phyloP scores from a whole-genome alignment of 495 filamentous ascomycete species.

The Talaromyces thailandensis region DNA sequence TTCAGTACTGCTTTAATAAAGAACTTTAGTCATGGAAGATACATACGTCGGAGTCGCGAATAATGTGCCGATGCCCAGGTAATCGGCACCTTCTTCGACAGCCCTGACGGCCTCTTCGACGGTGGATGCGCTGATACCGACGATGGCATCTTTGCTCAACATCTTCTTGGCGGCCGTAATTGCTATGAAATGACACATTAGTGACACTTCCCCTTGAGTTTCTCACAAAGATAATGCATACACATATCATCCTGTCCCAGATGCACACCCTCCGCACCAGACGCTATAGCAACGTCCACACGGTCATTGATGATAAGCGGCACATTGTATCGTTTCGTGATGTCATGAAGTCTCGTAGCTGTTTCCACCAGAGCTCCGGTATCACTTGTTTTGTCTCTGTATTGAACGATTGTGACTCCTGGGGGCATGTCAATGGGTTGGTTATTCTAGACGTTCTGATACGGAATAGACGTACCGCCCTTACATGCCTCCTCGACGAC shows the following conservation, averaged over 20 bases:
- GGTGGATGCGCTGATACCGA: conserved; percentile 65
- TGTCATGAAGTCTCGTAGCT: conserved; percentile 57
- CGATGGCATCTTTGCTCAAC: conserved; percentile 61
- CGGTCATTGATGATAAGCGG: conserved; percentile 93
- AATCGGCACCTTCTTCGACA: conserved; percentile 65
- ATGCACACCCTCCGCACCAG: conserved; percentile 84
- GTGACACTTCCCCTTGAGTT: background rate
- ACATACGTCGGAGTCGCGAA: conserved; percentile 74
- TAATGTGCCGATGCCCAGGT: conserved; percentile 81
- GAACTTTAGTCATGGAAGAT: too few relatives aligned
- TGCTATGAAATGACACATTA: conserved; percentile 25
- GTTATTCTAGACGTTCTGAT: background rate
- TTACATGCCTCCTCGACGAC: conserved; percentile 70
- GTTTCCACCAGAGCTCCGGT: conserved; percentile 64
- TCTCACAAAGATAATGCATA: conserved; percentile 26
- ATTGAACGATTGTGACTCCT: conserved; percentile 82
- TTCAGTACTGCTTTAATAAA: background rate
- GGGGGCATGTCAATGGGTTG: background rate
- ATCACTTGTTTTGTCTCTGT: conserved; percentile 78
- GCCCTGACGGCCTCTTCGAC: conserved; percentile 59
- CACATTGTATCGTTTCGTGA: conserved; percentile 58
- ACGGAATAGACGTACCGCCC: conserved; percentile 43
- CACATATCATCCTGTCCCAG: conserved; percentile 92
- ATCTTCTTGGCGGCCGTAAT: conserved; percentile 57
- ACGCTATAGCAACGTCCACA: conserved; percentile 82